Evolutionary conservation across 805 yeast genomes (phyloP).

Genomic region (Brettanomyces nanus): DNA sequence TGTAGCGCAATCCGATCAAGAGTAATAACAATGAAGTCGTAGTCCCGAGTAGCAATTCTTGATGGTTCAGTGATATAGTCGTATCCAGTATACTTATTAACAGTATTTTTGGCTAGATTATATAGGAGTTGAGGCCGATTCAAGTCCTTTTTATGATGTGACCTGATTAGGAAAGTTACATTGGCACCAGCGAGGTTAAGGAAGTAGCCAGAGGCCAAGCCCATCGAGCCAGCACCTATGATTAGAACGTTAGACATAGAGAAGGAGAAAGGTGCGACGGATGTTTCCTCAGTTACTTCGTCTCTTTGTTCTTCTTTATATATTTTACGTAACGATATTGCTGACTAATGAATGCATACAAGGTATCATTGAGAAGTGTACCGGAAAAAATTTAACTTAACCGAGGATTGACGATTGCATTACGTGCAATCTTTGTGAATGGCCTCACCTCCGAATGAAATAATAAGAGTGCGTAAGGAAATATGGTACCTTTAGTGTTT

Average conservation of each 20-base stretch:
- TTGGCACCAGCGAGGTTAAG: neutral
- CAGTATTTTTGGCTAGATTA: neutral
- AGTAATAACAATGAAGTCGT: neutral
- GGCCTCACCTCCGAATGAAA: no score
- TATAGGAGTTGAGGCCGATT: neutral
- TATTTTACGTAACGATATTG: no score
- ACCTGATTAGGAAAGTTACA: neutral
- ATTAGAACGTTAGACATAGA: neutral
- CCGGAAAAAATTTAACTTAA: no score
- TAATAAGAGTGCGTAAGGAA: no score
- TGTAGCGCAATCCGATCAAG: neutral
- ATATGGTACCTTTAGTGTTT: no score
- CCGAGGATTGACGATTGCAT: no score
- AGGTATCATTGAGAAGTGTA: no score
- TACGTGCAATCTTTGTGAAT: no score
- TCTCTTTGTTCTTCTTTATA: no score
- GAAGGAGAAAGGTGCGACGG: neutral
- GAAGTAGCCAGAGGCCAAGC: neutral
- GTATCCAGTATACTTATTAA: neutral
- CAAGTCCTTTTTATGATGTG: neutral
- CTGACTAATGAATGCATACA: no score
- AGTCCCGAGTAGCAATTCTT: neutral
- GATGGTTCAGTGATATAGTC: neutral
- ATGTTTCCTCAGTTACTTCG: no score
- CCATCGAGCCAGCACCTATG: neutral